Evolutionary conservation across 768 basidiomycete genomes (phyloP), one percentile per base, ranked within the genome.

Genomic region (Boletus huronensis): DNA sequence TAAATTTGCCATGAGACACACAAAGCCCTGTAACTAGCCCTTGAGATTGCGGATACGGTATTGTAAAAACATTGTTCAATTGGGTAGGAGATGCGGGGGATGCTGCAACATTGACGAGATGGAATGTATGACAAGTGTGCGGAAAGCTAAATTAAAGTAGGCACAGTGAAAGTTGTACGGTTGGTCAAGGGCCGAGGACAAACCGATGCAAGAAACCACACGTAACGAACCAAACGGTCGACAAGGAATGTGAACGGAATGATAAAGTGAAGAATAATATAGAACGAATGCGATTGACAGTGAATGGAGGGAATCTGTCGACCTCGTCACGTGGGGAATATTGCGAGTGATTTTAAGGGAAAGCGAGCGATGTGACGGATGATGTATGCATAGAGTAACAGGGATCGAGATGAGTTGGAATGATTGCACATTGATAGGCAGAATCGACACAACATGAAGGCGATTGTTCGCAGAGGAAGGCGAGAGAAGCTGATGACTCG

Each of bases 231-330:
- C 68, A 65, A 65, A 64, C 61, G 65, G 66, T 66, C 74, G 66
- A 73, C 70, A 71, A 64, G 62, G 67, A 57, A 50, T 58, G 55
- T 60, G 59, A 71, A 77, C 74, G 74, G 75, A 76, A 77, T 73
- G 78, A 84, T 88, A 86, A 87, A 78, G 76, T 85, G 85, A 87
- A 82, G 80, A 88, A 89, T 89, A 89, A 90, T 82, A 83, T 77
- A 82, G 77, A 78, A 82, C 74, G 77, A 81, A 80, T 76, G 78
- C 79, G 72, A 73, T 71, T 64, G 71, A 69, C 65, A 72, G 65
- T 63, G 66, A 69, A 58, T 69, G 75, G 74, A 68, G 70, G 73
- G 72, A 75, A 72, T 75, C 73, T 81, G 79, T 82, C 75, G 77
- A 75, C 74, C 76, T 78, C 73, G 74, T 78, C 76, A 75, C 74